Conservation (phyloP, 176 grass and related monocot genomes). For the Bromus sterilis region DNA sequence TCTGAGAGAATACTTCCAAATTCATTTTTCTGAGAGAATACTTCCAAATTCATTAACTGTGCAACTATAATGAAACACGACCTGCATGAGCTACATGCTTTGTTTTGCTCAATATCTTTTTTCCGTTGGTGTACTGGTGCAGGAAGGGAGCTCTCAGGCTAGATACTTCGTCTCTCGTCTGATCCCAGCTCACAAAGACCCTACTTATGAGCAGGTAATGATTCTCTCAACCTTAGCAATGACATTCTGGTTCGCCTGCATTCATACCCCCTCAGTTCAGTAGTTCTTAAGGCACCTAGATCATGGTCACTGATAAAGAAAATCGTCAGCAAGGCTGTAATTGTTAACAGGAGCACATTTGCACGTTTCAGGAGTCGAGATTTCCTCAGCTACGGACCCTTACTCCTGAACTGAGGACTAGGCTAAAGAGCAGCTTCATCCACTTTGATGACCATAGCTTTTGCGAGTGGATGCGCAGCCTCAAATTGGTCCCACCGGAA, state of each 20-base stretch:
- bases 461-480: conserved; percentile 99
- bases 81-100: not conserved
- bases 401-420: conserved; percentile 57
- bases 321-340: not conserved
- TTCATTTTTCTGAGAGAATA: too few species aligned
- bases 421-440: conserved; percentile 90
- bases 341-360: conserved; percentile 16
- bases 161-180: conserved; percentile 96
- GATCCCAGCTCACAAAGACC: conserved; percentile 99
- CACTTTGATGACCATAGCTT: conserved; percentile 88
- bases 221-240: not conserved
- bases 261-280: not conserved
- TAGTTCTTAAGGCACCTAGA: not conserved
- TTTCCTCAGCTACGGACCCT: conserved; percentile 74
- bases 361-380: conserved; percentile 73
- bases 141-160: conserved; percentile 96
- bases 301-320: not conserved
- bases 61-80: not conserved
- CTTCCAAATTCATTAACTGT: not conserved
- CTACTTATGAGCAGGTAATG: conserved; percentile 96
- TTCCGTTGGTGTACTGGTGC: conserved; percentile 6
- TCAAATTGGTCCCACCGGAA: conserved; percentile 86
- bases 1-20: not conserved
- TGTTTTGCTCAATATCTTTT: conserved; percentile 2
- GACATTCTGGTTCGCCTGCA: not conserved